phyloP scores from a whole-genome alignment of 2,329 filamentous ascomycete genomes.

The Aspergillus novofumigatus region DNA sequence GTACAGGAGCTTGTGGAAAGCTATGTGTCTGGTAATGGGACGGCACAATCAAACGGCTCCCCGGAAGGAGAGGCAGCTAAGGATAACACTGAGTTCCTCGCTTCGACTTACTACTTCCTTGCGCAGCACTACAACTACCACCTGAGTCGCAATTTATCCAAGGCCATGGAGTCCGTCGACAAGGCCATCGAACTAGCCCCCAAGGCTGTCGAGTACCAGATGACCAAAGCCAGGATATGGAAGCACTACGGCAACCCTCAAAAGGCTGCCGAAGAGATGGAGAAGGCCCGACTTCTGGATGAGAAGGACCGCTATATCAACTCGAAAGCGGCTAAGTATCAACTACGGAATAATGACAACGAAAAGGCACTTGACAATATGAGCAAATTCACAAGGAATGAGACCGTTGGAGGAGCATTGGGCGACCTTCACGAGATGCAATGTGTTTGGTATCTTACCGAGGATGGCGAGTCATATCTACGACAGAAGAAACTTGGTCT shows the following conservation, averaged over 20 bases:
- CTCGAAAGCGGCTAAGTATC: constrained; percentile 96
- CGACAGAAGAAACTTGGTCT: constrained; percentile 78
- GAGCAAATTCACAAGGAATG: constrained; percentile 89
- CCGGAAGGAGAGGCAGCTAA: constrained; percentile 46
- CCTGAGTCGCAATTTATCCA: constrained; percentile 75
- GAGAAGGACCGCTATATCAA: constrained; percentile 95
- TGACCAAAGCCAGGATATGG: constrained; percentile 91
- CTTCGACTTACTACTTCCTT: constrained; percentile 85
- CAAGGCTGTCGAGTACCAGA: constrained; percentile 82
- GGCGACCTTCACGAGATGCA: constrained; percentile 97
- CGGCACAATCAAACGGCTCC: constrained; percentile 46
- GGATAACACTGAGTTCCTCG: constrained; percentile 59
- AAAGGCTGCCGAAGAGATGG: constrained; percentile 83
- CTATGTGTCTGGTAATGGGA: constrained; percentile 61
- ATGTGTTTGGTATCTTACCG: constrained; percentile 93
- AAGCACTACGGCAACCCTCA: constrained; percentile 80
- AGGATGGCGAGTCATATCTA: constrained; percentile 86
- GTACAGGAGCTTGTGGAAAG: constrained; percentile 73
- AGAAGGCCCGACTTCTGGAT: constrained; percentile 78
- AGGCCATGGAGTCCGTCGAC: constrained; percentile 78
- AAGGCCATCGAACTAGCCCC: constrained; percentile 75
- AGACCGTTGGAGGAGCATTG: constrained; percentile 80
- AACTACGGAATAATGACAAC: constrained; percentile 86
- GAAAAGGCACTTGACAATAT: constrained; percentile 82
- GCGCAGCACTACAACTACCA: constrained; percentile 96